Conservation (phyloP, 2,329 filamentous ascomycete genomes). For the Epichloe festucae region DNA sequence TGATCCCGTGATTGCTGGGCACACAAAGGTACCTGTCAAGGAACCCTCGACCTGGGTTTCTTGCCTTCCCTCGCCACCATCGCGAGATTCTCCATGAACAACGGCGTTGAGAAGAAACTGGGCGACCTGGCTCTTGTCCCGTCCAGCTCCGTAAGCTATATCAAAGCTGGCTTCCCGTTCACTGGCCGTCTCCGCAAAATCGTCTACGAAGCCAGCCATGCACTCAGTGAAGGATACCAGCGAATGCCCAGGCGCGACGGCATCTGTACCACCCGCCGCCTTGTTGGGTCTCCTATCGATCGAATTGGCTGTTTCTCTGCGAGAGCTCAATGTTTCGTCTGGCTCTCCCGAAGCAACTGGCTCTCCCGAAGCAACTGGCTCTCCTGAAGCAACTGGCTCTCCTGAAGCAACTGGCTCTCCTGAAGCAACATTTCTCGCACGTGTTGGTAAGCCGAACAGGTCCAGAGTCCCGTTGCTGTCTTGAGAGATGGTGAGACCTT, state of each 20-base stretch:
- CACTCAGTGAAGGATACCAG: conserved; percentile 48
- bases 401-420: no score
- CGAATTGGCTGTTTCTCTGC: no score
- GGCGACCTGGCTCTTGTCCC: conserved; percentile 40
- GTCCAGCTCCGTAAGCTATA: conserved; percentile 37
- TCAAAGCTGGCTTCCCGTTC: conserved; percentile 39
- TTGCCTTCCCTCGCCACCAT: not conserved
- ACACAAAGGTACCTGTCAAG: conserved; percentile 45
- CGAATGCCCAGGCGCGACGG: no score
- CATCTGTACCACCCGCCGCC: not conserved
- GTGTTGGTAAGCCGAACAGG: conserved; percentile 39
- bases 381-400: no score
- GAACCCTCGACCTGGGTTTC: conserved; percentile 25
- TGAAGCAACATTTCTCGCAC: conserved; percentile 7
- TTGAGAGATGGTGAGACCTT: conserved; percentile 30
- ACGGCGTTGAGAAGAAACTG: conserved; percentile 47
- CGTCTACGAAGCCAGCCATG: conserved; percentile 49
- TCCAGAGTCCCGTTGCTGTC: conserved; percentile 36
- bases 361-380: no score
- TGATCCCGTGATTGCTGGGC: conserved; percentile 25
- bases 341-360: no score
- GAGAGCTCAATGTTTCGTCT: no score
- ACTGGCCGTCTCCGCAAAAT: conserved; percentile 24
- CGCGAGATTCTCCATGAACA: conserved; percentile 18
- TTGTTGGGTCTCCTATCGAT: no score